These are phyloP conservation scores for Stagonosporopsis tanaceti DNA, from an alignment of 2,329 filamentous ascomycete species.

Conservation along the genomic window DNA sequence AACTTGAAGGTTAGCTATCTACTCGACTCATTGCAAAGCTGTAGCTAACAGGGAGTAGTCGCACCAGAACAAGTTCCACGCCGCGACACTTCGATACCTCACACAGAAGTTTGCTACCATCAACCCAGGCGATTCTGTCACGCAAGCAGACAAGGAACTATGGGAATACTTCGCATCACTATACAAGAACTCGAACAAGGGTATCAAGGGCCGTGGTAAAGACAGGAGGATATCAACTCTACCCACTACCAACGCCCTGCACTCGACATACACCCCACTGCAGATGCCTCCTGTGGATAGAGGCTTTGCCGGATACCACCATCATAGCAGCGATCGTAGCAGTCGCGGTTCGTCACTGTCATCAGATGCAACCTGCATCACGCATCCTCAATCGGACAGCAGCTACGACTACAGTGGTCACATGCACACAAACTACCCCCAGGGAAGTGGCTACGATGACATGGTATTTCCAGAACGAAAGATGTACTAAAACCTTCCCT, in stretches of 20 bases:
- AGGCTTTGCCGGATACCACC: slow-evolving; percentile 34
- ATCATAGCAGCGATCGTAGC: slow-evolving; percentile 43
- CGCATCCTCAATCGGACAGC: slow-evolving; percentile 32
- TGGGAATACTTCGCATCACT: slow-evolving; percentile 84
- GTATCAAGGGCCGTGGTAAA: slow-evolving; percentile 94
- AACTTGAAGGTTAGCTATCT: slow-evolving; percentile 79
- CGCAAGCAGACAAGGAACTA: slow-evolving; percentile 74
- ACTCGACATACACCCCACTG: slow-evolving; percentile 35
- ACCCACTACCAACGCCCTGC: slow-evolving; percentile 36
- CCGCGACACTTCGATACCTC: slow-evolving; percentile 72
- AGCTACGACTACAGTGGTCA: slow-evolving; percentile 44
- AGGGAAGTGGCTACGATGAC: slow-evolving; percentile 41
- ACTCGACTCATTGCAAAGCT: neutral
- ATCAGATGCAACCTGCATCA: slow-evolving; percentile 35
- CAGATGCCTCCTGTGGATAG: slow-evolving; percentile 32
- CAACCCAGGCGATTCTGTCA: slow-evolving; percentile 68
- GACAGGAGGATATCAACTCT: slow-evolving; percentile 70
- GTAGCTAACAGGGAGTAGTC: slow-evolving; percentile 60
- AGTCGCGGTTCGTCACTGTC: slow-evolving; percentile 47
- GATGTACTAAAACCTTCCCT: slow-evolving; percentile 32
- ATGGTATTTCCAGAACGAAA: slow-evolving; percentile 49
- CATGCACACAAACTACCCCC: slow-evolving; percentile 37
- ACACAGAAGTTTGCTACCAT: slow-evolving; percentile 74
- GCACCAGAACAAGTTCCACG: slow-evolving; percentile 94
- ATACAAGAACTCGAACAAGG: slow-evolving; percentile 99